Conservation (phyloP, 495 filamentous ascomycete species). For the Penicillium ochrochloron region DNA sequence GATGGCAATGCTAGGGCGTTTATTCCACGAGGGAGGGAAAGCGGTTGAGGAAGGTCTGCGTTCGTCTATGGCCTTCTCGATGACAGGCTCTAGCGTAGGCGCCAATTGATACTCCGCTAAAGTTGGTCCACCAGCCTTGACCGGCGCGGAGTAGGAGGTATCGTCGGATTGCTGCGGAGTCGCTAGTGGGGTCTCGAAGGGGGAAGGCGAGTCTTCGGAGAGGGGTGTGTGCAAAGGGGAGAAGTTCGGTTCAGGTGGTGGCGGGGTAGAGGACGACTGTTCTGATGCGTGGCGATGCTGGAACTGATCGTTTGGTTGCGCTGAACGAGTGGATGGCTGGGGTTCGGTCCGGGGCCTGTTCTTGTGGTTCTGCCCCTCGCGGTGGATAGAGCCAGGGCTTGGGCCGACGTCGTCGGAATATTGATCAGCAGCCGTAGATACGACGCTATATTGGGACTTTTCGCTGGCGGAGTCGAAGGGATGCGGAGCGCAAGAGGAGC, state of each 20-base stretch:
- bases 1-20: conserved; percentile 48
- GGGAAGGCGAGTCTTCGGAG: conserved; percentile 28
- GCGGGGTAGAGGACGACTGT: conserved; percentile 17
- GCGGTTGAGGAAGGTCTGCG: conserved; percentile 26
- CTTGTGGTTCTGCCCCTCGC: conserved; percentile 17
- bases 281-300: conserved; percentile 15
- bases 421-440: conserved; percentile 24
- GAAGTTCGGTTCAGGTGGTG: conserved; percentile 22
- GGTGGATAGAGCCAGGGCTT: conserved; percentile 8
- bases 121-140: conserved; percentile 21
- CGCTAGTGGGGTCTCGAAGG: conserved; percentile 28
- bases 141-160: conserved; percentile 25
- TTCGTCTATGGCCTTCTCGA: conserved; percentile 31
- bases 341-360: conserved; percentile 12
- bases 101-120: conserved; percentile 34
- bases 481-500: conserved; percentile 22
- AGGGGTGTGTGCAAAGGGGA: conserved; percentile 32
- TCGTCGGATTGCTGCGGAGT: conserved; percentile 36
- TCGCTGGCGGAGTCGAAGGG: conserved; percentile 32
- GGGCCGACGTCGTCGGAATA: conserved; percentile 22
- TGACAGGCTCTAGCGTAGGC: conserved; percentile 40
- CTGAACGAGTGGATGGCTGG: conserved; percentile 17
- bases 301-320: conserved; percentile 17
- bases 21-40: conserved; percentile 28
- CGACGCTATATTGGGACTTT: conserved; percentile 32